Evolutionary conservation across 1,284 basidiomycete species (phyloP).

Genomic region (Cutaneotrichosporon sp.): DNA sequence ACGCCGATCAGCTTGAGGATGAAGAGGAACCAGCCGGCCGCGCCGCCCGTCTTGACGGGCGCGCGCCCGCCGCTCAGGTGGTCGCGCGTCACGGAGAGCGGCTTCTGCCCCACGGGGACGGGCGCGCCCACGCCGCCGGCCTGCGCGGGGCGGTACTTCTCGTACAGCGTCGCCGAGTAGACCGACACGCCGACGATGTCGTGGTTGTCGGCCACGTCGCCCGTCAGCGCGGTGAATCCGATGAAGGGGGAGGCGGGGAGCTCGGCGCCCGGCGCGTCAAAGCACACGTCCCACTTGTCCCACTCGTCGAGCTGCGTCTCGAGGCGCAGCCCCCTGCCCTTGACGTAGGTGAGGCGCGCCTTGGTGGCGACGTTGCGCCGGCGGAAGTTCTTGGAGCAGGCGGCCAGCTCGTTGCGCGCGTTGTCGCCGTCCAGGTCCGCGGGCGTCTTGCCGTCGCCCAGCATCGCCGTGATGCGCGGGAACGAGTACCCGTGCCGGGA

Average conservation of each 20-base stretch:
- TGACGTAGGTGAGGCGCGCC: conserved; percentile 82
- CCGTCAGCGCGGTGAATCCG: conserved; percentile 90
- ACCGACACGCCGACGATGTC: conserved; percentile 58
- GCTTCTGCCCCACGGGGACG: not conserved
- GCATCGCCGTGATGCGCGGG: conserved; percentile 81
- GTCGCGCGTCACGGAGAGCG: not conserved
- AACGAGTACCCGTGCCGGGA: conserved; percentile 79
- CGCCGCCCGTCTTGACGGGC: conserved; percentile 28
- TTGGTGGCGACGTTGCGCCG: conserved; percentile 87
- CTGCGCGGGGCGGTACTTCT: conserved; percentile 29
- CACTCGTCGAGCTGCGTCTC: conserved; percentile 61
- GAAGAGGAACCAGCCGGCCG: conserved; percentile 53
- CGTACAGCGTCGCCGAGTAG: conserved; percentile 37
- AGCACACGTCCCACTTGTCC: conserved; percentile 94
- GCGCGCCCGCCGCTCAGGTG: not conserved
- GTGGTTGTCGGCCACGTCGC: conserved; percentile 83
- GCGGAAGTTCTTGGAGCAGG: conserved; percentile 68
- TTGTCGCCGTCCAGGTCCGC: conserved; percentile 87
- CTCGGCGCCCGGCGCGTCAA: conserved; percentile 67
- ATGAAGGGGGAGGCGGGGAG: conserved; percentile 73
- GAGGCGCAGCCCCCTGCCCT: conserved; percentile 59
- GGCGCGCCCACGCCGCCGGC: conserved; percentile 1
- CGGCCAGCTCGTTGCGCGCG: conserved; percentile 64
- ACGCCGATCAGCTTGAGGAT: conserved; percentile 53
- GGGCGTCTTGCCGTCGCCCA: conserved; percentile 82